These are phyloP conservation scores for Elymus sibiricus DNA, from an alignment of 176 grass and related monocot species.

Conservation along the genomic window DNA sequence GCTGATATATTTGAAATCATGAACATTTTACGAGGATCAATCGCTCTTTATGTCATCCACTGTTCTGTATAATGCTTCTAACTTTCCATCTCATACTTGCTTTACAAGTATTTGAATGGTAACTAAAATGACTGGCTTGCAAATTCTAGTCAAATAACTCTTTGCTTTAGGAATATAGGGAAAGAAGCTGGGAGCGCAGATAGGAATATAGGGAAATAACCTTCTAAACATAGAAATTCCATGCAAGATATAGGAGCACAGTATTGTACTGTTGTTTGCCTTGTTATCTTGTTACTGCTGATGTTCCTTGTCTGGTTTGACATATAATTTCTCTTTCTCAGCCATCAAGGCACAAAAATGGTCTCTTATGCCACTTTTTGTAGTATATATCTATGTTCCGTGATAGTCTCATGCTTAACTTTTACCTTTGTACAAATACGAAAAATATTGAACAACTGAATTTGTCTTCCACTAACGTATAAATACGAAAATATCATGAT, in stretches of 20 bases:
- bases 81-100: neutral
- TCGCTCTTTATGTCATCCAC: neutral
- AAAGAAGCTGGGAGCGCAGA: neutral
- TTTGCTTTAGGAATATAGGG: neutral
- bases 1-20: slow-evolving; percentile 2
- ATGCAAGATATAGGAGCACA: neutral
- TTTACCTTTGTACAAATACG: neutral
- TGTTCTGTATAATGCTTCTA: slow-evolving; percentile 4
- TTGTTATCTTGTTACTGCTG: slow-evolving; percentile 15
- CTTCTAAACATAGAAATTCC: too few relatives aligned
- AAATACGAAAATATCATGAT: neutral
- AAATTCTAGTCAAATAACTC: neutral
- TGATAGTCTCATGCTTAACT: neutral
- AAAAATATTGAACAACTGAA: neutral
- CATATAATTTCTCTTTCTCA: neutral
- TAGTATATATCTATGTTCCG: neutral
- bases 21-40: neutral
- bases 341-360: neutral
- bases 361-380: neutral
- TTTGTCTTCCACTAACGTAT: slow-evolving; percentile 5
- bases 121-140: neutral
- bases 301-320: neutral
- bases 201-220: too few relatives aligned
- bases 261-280: neutral
- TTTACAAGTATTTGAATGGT: neutral